Percentiles rank a stretch among this genome's conserved stretches.
Evolutionary conservation across 1,139 yeast genomes (phyloP).

Genomic region (Suhomyces terraborum): DNA sequence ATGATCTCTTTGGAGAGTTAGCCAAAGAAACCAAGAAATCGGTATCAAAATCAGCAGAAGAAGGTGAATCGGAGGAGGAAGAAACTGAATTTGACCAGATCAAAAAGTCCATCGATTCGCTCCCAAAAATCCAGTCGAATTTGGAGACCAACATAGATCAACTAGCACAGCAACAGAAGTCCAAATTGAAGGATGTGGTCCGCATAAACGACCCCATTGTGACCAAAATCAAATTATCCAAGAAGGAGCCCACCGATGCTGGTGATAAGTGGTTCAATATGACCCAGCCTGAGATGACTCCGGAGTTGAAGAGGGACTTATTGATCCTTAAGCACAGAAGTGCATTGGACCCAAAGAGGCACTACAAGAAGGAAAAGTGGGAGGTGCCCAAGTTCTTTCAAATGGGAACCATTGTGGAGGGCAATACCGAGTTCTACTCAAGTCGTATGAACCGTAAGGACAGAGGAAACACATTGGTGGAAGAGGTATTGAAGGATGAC

Average conservation of each 20-base stretch:
- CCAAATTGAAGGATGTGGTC: slow-evolving; percentile 23
- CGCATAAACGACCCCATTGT: slow-evolving; percentile 55
- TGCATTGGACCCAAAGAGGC: slow-evolving; percentile 93
- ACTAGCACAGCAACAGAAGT: slow-evolving; percentile 12
- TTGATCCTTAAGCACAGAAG: slow-evolving; percentile 80
- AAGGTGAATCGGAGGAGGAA: slow-evolving; percentile 14
- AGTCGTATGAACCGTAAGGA: slow-evolving; percentile 70
- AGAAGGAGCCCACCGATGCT: slow-evolving; percentile 32
- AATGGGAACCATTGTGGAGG: slow-evolving; percentile 85
- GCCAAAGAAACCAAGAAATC: slow-evolving; percentile 15
- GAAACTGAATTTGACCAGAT: slow-evolving; percentile 30
- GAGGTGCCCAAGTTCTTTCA: slow-evolving; percentile 79
- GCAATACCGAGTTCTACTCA: slow-evolving; percentile 75
- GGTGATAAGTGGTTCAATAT: slow-evolving; percentile 80
- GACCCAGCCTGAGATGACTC: slow-evolving; percentile 78
- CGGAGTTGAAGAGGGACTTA: slow-evolving; percentile 73
- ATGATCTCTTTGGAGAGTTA: slow-evolving; percentile 19
- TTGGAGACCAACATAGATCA: slow-evolving; percentile 27
- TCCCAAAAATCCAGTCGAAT: slow-evolving; percentile 41
- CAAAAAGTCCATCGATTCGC: slow-evolving; percentile 30
- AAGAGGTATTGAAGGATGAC: slow-evolving; percentile 76
- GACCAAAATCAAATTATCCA: slow-evolving; percentile 18
- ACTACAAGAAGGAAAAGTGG: slow-evolving; percentile 88
- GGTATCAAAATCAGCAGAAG: slow-evolving; percentile 2
- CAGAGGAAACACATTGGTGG: slow-evolving; percentile 76